Evolutionary conservation across 1,139 yeast species (phyloP).

Genomic region (Tardiomyces depauwii): DNA sequence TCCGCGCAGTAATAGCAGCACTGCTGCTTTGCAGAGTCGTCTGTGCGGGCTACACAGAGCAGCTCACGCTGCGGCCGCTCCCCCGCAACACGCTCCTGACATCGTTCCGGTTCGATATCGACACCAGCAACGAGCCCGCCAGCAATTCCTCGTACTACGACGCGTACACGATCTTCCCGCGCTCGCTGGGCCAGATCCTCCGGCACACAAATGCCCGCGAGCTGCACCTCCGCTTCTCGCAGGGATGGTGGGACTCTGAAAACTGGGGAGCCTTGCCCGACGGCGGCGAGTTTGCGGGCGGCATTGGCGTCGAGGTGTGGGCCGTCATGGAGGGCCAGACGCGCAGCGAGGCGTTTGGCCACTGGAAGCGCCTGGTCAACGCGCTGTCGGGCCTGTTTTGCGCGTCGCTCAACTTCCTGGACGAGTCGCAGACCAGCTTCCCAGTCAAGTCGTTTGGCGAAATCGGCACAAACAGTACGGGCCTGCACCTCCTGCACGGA

Average conservation of each 20-base stretch:
- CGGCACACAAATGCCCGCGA: conserved; percentile 58
- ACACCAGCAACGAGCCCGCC: conserved; percentile 4
- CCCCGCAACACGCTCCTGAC: conserved; percentile 59
- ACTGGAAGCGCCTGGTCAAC: conserved; percentile 67
- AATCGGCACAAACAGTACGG: conserved; percentile 3
- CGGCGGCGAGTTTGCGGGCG: conserved; percentile 68
- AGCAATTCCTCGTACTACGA: not conserved
- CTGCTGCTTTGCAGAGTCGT: not conserved
- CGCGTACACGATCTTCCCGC: conserved; percentile 61
- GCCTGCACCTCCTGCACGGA: conserved; percentile 57
- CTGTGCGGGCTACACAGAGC: conserved; percentile 38
- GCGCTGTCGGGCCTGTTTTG: conserved; percentile 86
- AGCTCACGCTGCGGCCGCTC: conserved; percentile 51
- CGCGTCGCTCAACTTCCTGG: conserved; percentile 87
- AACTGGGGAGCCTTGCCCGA: conserved; percentile 78
- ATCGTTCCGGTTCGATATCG: conserved; percentile 53
- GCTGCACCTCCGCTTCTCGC: conserved; percentile 75
- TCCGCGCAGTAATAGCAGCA: not conserved
- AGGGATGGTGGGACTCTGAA: conserved; percentile 93
- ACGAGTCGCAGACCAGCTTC: conserved; percentile 62
- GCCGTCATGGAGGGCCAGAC: conserved; percentile 64
- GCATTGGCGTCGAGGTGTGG: conserved; percentile 93
- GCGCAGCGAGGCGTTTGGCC: conserved; percentile 41
- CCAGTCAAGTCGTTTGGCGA: conserved; percentile 42
- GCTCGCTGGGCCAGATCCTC: conserved; percentile 68